These are phyloP conservation scores for Corymbia calophylla DNA, from an alignment of 441 rosid species.

Conservation along the genomic window DNA sequence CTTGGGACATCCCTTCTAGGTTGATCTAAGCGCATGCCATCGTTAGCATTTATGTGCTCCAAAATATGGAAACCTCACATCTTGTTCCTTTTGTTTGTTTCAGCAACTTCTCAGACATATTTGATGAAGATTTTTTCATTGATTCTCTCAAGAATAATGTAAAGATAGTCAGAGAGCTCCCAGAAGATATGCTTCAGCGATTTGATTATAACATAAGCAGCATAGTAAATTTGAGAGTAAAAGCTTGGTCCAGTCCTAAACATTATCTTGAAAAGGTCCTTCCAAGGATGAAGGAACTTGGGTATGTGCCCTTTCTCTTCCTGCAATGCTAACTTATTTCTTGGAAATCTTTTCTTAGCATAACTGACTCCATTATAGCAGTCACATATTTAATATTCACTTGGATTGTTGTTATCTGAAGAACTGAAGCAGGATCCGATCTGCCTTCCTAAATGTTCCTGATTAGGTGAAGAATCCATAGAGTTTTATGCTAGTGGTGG, in stretches of 20 bases:
- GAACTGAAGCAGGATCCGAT: background rate
- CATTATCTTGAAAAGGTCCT: slow-evolving; percentile 91
- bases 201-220: slow-evolving; percentile 85
- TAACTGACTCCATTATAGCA: background rate
- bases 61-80: background rate
- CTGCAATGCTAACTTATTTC: background rate
- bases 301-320: slow-evolving; percentile 34
- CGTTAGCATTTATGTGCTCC: background rate
- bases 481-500: background rate
- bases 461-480: background rate
- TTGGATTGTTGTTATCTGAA: background rate
- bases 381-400: background rate
- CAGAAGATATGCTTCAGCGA: slow-evolving; percentile 68
- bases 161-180: slow-evolving; percentile 71
- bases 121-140: slow-evolving; percentile 91
- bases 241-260: slow-evolving; percentile 85
- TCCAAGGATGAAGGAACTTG: slow-evolving; percentile 61
- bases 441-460: background rate
- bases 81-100: slow-evolving; percentile 2
- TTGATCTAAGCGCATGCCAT: background rate
- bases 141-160: slow-evolving; percentile 66
- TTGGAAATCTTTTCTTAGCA: background rate
- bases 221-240: slow-evolving; percentile 84
- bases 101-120: slow-evolving; percentile 92
- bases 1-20: background rate